phyloP scores from a whole-genome alignment of 352 stramenopile species.

The Pythium vanterpoolii region DNA sequence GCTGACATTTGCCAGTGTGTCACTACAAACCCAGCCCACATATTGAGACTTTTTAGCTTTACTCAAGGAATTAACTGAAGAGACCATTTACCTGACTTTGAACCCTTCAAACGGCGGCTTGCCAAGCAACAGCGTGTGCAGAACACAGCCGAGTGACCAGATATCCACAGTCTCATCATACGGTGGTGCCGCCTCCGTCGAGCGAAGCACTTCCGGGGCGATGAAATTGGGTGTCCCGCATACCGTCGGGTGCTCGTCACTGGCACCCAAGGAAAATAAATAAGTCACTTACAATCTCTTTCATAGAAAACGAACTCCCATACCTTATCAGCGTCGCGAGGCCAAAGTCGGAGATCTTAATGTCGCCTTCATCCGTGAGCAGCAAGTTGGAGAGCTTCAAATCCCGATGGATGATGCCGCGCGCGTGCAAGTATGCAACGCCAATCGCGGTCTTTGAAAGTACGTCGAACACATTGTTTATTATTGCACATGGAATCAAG shows the following conservation, averaged over 20 bases:
- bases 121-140: slow-evolving; percentile 65
- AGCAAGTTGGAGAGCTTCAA: slow-evolving; percentile 79
- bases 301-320: not conserved
- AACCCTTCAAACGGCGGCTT: slow-evolving; percentile 69
- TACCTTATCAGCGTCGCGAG: slow-evolving; percentile 58
- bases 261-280: slow-evolving; percentile 6
- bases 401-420: slow-evolving; percentile 69
- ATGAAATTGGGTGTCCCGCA: slow-evolving; percentile 86
- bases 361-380: slow-evolving; percentile 38
- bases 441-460: slow-evolving; percentile 31
- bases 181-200: slow-evolving; percentile 16
- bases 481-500: too few relatives aligned
- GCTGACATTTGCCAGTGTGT: slow-evolving; percentile 68
- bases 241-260: slow-evolving; percentile 58
- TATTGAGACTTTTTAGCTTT: not conserved
- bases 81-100: slow-evolving; percentile 50
- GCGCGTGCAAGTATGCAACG: slow-evolving; percentile 57
- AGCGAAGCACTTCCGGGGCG: slow-evolving; percentile 61
- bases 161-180: slow-evolving; percentile 72
- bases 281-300: not conserved
- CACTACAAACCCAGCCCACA: slow-evolving; percentile 22
- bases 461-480: not conserved
- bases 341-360: slow-evolving; percentile 80
- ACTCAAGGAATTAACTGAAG: not conserved
- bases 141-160: slow-evolving; percentile 81